Conservation (phyloP, 768 basidiomycete species). For the Podaxis sp. region DNA sequence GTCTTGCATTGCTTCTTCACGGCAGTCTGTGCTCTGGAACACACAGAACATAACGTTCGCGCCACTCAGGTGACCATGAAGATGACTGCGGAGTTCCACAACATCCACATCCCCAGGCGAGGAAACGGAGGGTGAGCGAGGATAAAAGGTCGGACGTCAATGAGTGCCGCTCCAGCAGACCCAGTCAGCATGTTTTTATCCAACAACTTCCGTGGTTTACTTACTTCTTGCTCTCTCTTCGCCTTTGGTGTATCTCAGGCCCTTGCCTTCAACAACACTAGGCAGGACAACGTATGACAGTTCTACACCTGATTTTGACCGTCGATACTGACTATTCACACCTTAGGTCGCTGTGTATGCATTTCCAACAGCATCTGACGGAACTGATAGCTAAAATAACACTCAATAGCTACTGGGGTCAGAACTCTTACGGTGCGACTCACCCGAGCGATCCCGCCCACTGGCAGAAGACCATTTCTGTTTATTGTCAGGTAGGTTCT, state of each 20-base stretch:
- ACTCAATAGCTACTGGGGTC: constrained; percentile 48
- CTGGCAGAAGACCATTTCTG: constrained; percentile 49
- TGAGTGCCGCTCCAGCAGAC: background rate
- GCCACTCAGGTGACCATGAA: background rate
- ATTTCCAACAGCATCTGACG: background rate
- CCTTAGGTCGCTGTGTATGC: background rate
- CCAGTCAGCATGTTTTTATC: background rate
- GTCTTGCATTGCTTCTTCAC: background rate
- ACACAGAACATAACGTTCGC: background rate
- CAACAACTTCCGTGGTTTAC: background rate
- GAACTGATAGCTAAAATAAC: background rate
- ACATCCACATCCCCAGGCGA: background rate
- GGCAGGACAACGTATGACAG: background rate
- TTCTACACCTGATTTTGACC: background rate
- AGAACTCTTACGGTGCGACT: constrained; percentile 58
- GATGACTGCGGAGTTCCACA: background rate
- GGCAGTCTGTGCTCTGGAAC: background rate
- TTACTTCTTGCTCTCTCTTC: background rate
- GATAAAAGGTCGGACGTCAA: background rate
- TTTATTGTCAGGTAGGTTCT: constrained; percentile 49
- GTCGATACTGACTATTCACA: background rate
- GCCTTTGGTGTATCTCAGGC: background rate
- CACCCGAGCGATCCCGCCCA: constrained; percentile 36
- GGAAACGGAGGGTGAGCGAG: background rate
- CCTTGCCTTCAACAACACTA: background rate